A percentile compares a stretch with the other conserved stretches of the same genome.
Evolutionary conservation across 2,329 filamentous ascomycete species (phyloP).

Genomic region (Cryphonectria radicalis): DNA sequence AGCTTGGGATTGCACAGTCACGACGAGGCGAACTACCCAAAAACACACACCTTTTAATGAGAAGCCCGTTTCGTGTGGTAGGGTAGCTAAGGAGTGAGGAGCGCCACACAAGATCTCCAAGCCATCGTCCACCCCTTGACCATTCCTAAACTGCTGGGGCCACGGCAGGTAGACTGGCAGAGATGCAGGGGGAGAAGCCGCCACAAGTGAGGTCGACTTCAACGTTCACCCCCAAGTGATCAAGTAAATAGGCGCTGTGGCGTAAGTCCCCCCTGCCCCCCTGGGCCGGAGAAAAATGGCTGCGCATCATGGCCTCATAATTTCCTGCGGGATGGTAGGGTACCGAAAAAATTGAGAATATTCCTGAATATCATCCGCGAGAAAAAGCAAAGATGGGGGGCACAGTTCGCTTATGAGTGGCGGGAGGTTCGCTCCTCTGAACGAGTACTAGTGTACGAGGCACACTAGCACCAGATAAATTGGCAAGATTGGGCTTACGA

Average conservation of each 20-base stretch:
- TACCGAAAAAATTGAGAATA: neutral
- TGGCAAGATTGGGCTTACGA: neutral
- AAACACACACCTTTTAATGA: neutral
- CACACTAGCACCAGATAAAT: neutral
- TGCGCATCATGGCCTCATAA: neutral
- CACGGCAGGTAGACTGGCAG: constrained; percentile 1
- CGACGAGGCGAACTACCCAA: neutral
- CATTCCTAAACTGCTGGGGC: neutral
- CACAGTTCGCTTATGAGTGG: neutral
- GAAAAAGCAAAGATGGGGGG: neutral
- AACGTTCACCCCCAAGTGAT: neutral
- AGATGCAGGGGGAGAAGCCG: neutral
- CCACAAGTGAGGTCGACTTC: neutral
- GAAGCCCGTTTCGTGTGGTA: neutral
- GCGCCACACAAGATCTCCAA: neutral
- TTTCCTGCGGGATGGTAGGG: neutral
- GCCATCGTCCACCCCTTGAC: neutral
- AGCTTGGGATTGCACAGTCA: neutral
- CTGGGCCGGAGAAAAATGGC: neutral
- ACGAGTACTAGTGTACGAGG: neutral
- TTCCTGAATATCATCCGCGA: neutral
- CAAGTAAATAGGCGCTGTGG: neutral
- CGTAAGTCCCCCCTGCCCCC: neutral
- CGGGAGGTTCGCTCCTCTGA: neutral
- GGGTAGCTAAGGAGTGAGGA: neutral